Evolutionary conservation across 495 filamentous ascomycete species (phyloP).

Genomic region (Trichoderma erinaceum): DNA sequence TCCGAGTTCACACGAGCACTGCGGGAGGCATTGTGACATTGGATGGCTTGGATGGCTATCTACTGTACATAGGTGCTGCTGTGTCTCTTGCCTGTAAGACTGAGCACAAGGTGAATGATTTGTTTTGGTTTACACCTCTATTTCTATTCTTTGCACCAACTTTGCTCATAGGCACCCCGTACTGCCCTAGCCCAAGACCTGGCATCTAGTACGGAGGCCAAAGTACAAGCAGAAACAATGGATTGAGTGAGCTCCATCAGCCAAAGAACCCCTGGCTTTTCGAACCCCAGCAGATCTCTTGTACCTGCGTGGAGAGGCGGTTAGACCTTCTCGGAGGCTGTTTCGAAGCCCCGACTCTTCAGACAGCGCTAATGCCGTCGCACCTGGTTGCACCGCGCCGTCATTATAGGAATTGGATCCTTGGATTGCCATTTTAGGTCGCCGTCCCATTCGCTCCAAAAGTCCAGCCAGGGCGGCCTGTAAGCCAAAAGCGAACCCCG

Average conservation of each 20-base stretch:
- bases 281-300: not conserved
- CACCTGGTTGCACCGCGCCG: not conserved
- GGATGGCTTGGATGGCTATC: not conserved
- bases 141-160: not conserved
- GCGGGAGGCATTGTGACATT: not conserved
- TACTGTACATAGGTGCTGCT: not conserved
- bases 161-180: not conserved
- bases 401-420: not conserved
- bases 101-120: too few species aligned
- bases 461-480: not conserved
- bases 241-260: not conserved
- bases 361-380: slow-evolving; percentile 5
- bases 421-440: not conserved
- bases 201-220: too few species aligned
- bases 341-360: slow-evolving; percentile 1
- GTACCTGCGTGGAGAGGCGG: slow-evolving; percentile 5
- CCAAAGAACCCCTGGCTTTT: not conserved
- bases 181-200: too few species aligned
- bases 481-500: not conserved
- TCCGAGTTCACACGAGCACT: not conserved
- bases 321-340: not conserved
- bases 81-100: not conserved
- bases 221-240: slow-evolving; percentile 4
- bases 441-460: not conserved
- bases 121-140: not conserved